These are phyloP conservation scores for Inga laurina DNA, from an alignment of 306 rosid species.

Conservation along the genomic window DNA sequence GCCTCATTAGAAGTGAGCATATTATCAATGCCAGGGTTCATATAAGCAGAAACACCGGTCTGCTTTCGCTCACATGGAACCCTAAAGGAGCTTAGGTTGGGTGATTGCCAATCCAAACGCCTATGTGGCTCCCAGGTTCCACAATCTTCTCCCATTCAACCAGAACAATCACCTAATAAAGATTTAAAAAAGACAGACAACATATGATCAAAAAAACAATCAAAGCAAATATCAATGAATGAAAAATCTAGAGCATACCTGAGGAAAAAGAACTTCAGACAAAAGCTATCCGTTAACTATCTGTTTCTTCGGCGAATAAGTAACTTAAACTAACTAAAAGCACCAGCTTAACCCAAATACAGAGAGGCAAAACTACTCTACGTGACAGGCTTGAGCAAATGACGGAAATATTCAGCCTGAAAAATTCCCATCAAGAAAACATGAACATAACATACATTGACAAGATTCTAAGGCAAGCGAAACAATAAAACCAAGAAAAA, in stretches of 20 bases:
- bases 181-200: background rate
- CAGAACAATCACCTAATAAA: conserved; percentile 62
- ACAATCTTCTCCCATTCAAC: conserved; percentile 77
- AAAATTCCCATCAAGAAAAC: conserved; percentile 27
- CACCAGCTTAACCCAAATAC: conserved; percentile 63
- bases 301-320: conserved; percentile 54
- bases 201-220: background rate
- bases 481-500: background rate
- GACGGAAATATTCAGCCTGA: conserved; percentile 99
- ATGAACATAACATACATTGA: conserved; percentile 5
- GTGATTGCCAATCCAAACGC: conserved; percentile 59
- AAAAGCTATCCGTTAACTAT: conserved; percentile 52
- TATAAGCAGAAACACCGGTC: conserved; percentile 39
- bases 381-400: conserved; percentile 98
- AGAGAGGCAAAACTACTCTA: conserved; percentile 48
- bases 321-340: conserved; percentile 52
- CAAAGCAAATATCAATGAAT: background rate
- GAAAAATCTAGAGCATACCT: conserved; percentile 51
- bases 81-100: conserved; percentile 41
- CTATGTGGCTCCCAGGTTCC: conserved; percentile 54
- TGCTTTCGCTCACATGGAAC: conserved; percentile 55
- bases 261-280: conserved; percentile 50
- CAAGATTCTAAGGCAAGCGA: background rate
- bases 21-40: conserved; percentile 40
- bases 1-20: conserved; percentile 41